phyloP scores from a whole-genome alignment of 768 basidiomycete genomes.

The Cyathus striatus region DNA sequence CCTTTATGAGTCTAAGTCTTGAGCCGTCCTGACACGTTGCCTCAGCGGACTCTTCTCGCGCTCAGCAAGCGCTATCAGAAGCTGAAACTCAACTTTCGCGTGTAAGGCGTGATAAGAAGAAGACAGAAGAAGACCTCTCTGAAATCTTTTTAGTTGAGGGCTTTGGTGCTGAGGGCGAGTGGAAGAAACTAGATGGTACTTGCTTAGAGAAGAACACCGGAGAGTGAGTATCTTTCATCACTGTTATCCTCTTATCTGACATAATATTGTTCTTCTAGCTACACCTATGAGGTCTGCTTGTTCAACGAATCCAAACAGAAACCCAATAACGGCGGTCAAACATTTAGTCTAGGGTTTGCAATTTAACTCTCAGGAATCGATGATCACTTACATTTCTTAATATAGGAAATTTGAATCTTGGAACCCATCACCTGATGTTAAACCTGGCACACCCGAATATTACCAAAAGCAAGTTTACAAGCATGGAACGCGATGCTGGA shows the following conservation, averaged over 20 bases:
- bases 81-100: slow-evolving; percentile 57
- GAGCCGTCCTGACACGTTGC: neutral
- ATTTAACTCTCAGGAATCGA: neutral
- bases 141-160: slow-evolving; percentile 61
- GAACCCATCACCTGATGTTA: slow-evolving; percentile 57
- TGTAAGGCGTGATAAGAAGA: slow-evolving; percentile 46
- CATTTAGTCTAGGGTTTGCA: slow-evolving; percentile 75
- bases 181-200: slow-evolving; percentile 87
- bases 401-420: slow-evolving; percentile 73
- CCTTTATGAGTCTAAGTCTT: neutral
- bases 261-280: no score
- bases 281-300: slow-evolving; percentile 91
- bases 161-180: slow-evolving; percentile 83
- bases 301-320: slow-evolving; percentile 88
- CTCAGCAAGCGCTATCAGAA: slow-evolving; percentile 56
- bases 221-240: slow-evolving; percentile 59
- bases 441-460: slow-evolving; percentile 63
- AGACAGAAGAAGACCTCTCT: slow-evolving; percentile 50
- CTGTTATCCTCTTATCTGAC: neutral
- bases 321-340: slow-evolving; percentile 71
- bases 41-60: slow-evolving; percentile 49
- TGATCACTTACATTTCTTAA: slow-evolving; percentile 4
- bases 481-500: slow-evolving; percentile 90
- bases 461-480: slow-evolving; percentile 83
- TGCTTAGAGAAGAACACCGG: slow-evolving; percentile 83